Percentiles rank a stretch among this genome's conserved stretches.
These are phyloP conservation scores for Didymella arachidicola DNA, from an alignment of 2,329 filamentous ascomycete species.

Conservation along the genomic window DNA sequence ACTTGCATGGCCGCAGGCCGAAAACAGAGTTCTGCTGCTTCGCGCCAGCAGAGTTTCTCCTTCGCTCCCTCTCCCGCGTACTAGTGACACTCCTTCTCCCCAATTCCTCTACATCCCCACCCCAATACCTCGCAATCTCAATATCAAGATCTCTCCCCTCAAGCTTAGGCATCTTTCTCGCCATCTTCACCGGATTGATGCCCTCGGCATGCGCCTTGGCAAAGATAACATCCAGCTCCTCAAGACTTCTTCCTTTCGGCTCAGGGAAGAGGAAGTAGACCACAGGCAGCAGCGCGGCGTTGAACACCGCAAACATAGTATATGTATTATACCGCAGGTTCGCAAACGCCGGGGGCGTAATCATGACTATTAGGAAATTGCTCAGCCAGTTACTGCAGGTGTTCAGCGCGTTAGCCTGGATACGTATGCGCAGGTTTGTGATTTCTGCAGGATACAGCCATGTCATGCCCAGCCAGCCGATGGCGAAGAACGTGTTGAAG, in stretches of 20 bases:
- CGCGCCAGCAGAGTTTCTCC: not conserved
- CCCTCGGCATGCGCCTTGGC: conserved; percentile 58
- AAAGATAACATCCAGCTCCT: conserved; percentile 67
- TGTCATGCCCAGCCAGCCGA: conserved; percentile 78
- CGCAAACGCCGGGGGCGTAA: conserved; percentile 67
- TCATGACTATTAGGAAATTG: conserved; percentile 71
- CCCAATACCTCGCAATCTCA: conserved; percentile 18
- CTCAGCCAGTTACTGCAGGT: conserved; percentile 68
- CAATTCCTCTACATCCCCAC: conserved; percentile 9
- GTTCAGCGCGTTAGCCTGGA: conserved; percentile 84
- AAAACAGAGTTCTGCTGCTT: not conserved
- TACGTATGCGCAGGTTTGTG: conserved; percentile 86
- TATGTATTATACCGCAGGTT: conserved; percentile 65
- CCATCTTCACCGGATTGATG: conserved; percentile 60
- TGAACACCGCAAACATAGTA: conserved; percentile 64
- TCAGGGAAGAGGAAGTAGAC: conserved; percentile 70
- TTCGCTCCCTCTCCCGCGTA: conserved; percentile 3
- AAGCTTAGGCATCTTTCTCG: conserved; percentile 58
- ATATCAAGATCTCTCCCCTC: conserved; percentile 9
- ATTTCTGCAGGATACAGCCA: conserved; percentile 73
- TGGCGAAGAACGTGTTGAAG: conserved; percentile 91
- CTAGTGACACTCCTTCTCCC: conserved; percentile 2
- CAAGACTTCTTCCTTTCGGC: conserved; percentile 58
- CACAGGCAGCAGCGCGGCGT: conserved; percentile 63
- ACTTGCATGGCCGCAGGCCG: too few species aligned